A percentile compares a stretch with the other conserved stretches of the same genome.
Evolutionary conservation across 2,329 filamentous ascomycete species (phyloP).

Genomic region (Penicillium sp.): DNA sequence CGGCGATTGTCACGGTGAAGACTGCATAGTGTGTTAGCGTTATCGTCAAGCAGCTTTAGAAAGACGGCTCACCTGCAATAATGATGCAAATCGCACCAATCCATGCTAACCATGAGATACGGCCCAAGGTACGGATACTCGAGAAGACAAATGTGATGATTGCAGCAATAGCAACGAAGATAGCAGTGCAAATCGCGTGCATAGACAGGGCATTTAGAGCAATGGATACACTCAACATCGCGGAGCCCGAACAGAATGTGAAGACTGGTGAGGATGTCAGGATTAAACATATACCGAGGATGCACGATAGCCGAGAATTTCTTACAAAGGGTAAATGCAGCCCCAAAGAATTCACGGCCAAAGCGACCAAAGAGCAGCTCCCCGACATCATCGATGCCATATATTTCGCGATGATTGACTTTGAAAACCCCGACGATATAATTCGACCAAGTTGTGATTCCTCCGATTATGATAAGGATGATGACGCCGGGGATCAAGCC

Average conservation of each 20-base stretch:
- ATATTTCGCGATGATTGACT: constrained; percentile 8
- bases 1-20: constrained; percentile 6
- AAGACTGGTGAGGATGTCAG: constrained; percentile 1
- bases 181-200: constrained; percentile 16
- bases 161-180: constrained; percentile 19
- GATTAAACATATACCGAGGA: background rate
- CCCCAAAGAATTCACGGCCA: constrained; percentile 10
- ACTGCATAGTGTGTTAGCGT: background rate
- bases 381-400: constrained; percentile 18
- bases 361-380: constrained; percentile 13
- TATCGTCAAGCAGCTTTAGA: background rate
- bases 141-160: constrained; percentile 15
- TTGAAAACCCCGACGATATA: constrained; percentile 17
- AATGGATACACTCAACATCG: constrained; percentile 18
- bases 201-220: constrained; percentile 15
- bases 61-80: constrained; percentile 1
- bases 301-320: background rate
- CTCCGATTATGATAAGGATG: background rate
- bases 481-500: constrained; percentile 11
- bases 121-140: constrained; percentile 18
- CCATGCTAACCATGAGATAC: constrained; percentile 20
- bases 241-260: constrained; percentile 16
- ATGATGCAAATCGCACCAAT: constrained; percentile 10
- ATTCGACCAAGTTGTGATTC: constrained; percentile 14
- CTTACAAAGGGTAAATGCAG: constrained; percentile 13